These are phyloP conservation scores for Lippia alba DNA, from an alignment of 305 asterid genomes.

Conservation along the genomic window DNA sequence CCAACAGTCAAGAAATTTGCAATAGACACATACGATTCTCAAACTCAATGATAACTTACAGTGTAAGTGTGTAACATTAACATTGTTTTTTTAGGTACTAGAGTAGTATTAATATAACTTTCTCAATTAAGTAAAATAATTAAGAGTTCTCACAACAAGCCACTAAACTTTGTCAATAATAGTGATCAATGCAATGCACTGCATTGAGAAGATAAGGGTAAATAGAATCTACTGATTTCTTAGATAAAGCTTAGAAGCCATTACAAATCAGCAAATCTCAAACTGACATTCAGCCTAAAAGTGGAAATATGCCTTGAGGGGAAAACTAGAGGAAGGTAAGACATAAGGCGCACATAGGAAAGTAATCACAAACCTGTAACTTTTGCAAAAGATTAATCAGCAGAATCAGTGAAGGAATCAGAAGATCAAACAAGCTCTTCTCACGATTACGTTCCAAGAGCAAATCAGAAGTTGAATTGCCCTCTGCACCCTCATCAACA, in stretches of 20 bases:
- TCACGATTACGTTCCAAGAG: constrained; percentile 95
- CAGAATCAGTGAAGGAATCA: constrained; percentile 83
- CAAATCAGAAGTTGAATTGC: constrained; percentile 90
- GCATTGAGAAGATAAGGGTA: neutral
- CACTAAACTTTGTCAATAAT: neutral
- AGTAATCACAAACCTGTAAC: constrained; percentile 54
- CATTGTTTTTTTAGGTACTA: neutral
- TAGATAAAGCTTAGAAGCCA: constrained; percentile 8
- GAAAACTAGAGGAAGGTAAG: neutral
- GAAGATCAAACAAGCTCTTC: constrained; percentile 81
- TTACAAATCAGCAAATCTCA: constrained; percentile 15
- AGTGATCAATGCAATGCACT: too few species aligned
- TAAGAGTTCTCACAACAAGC: constrained; percentile 11
- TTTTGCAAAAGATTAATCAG: constrained; percentile 84
- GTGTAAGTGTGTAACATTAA: too few species aligned
- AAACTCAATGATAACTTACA: neutral
- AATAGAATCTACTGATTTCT: constrained; percentile 5
- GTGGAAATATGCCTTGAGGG: neutral
- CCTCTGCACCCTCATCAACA: constrained; percentile 93
- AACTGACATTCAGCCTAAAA: constrained; percentile 3
- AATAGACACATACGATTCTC: neutral
- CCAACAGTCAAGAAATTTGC: constrained; percentile 4
- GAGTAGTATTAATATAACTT: neutral
- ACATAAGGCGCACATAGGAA: neutral
- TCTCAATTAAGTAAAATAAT: constrained; percentile 5